phyloP scores from a whole-genome alignment of 495 filamentous ascomycete species.

The Podospora conica region DNA sequence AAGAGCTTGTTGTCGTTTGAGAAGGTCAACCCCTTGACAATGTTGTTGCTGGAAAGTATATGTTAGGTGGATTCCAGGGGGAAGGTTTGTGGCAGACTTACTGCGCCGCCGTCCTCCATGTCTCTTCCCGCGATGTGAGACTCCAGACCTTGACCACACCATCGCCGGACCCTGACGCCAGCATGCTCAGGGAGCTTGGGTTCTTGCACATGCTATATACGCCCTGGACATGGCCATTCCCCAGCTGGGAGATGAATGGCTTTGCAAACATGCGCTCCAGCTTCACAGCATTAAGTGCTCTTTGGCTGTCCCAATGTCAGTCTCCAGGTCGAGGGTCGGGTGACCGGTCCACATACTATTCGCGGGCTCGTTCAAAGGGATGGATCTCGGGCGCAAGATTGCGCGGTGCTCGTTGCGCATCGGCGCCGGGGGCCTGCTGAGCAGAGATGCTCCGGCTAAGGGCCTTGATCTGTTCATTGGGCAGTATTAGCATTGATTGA shows the following conservation, averaged over 20 bases:
- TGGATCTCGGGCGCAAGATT: constrained; percentile 91
- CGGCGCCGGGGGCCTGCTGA: constrained; percentile 71
- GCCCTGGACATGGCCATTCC: constrained; percentile 88
- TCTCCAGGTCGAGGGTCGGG: background rate
- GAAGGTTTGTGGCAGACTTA: background rate
- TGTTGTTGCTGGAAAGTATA: constrained; percentile 43
- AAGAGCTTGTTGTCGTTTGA: constrained; percentile 77
- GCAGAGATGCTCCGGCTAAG: constrained; percentile 71
- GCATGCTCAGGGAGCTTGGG: constrained; percentile 56
- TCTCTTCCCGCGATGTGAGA: constrained; percentile 67
- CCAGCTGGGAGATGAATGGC: constrained; percentile 83
- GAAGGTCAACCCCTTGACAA: constrained; percentile 89
- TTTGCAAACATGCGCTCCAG: constrained; percentile 93
- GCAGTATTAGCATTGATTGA: background rate
- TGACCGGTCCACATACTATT: constrained; percentile 50
- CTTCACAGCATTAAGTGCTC: constrained; percentile 72
- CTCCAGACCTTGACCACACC: constrained; percentile 95
- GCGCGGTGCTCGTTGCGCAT: constrained; percentile 49
- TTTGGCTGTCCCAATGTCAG: constrained; percentile 19
- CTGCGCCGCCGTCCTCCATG: constrained; percentile 78
- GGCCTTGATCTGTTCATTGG: constrained; percentile 67
- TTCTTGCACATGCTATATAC: constrained; percentile 72
- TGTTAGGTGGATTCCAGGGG: background rate
- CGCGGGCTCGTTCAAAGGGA: constrained; percentile 89
- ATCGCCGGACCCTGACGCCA: constrained; percentile 77